A percentile compares a stretch with the other conserved stretches of the same genome.
These are phyloP conservation scores for Neodidymelliopsis sp. DNA, from an alignment of 2,329 filamentous ascomycete genomes.

Conservation along the genomic window DNA sequence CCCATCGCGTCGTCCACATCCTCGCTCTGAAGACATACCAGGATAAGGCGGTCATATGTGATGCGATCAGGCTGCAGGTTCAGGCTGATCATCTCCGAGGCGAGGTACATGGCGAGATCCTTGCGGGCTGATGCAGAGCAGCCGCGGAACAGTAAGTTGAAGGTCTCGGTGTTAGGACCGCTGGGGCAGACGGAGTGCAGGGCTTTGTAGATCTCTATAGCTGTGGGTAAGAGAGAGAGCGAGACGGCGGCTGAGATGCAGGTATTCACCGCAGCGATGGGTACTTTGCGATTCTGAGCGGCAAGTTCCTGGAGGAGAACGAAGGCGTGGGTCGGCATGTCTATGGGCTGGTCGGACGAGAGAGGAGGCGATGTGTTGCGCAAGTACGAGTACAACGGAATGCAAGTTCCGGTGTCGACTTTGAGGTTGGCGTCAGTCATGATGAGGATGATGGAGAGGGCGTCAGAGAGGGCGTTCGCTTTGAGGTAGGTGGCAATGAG, in stretches of 20 bases:
- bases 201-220: conserved; percentile 67
- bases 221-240: conserved; percentile 56
- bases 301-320: conserved; percentile 64
- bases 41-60: conserved; percentile 69
- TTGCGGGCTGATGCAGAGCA: conserved; percentile 56
- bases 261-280: conserved; percentile 59
- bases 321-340: conserved; percentile 60
- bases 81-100: conserved; percentile 67
- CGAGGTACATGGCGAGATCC: conserved; percentile 66
- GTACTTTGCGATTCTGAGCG: conserved; percentile 57
- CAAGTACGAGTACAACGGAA: conserved; percentile 67
- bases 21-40: conserved; percentile 58
- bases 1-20: conserved; percentile 56
- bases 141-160: conserved; percentile 66
- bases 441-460: conserved; percentile 74
- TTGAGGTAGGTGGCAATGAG: conserved; percentile 74
- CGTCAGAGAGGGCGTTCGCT: conserved; percentile 67
- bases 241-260: conserved; percentile 62
- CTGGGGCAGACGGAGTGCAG: conserved; percentile 60
- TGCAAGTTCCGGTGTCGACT: conserved; percentile 67
- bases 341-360: conserved; percentile 45
- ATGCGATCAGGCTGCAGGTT: conserved; percentile 61
- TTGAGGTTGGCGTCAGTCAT: conserved; percentile 72
- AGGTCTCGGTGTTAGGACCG: conserved; percentile 61
- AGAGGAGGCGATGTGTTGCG: conserved; percentile 36